These are phyloP conservation scores for Fragaria iinumae DNA, from an alignment of 306 rosid species.

Conservation along the genomic window DNA sequence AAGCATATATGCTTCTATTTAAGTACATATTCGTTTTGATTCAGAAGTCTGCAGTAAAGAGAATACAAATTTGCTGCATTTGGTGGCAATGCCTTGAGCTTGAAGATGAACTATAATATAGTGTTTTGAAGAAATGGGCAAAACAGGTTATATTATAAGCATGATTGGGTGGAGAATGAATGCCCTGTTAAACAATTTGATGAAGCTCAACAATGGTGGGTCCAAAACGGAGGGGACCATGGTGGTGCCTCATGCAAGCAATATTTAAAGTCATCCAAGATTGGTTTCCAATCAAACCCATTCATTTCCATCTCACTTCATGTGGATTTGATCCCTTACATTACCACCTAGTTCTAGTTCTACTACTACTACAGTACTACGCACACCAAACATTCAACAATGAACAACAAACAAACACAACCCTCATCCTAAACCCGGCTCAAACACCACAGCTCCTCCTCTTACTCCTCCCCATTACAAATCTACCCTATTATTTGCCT, in stretches of 20 bases:
- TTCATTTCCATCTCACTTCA: background rate
- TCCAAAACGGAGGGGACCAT: background rate
- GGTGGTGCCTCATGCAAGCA: background rate
- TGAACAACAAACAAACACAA: background rate
- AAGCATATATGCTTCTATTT: background rate
- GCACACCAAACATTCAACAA: background rate
- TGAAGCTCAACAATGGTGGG: background rate
- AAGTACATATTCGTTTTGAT: background rate
- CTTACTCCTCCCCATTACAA: background rate
- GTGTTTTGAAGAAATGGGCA: background rate
- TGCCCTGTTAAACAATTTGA: background rate
- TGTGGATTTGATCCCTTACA: conserved; percentile 1
- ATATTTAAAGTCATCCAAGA: background rate
- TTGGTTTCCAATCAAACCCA: background rate
- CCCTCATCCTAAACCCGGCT: background rate
- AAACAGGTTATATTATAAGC: background rate
- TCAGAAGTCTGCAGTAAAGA: background rate
- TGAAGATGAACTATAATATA: background rate
- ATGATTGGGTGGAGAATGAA: background rate
- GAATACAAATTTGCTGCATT: background rate
- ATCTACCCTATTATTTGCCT: background rate
- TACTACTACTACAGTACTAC: background rate
- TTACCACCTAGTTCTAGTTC: background rate
- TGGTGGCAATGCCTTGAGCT: background rate
- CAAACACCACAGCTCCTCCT: background rate